Conservation (phyloP, 768 basidiomycete species). For the Amanita muscaria region DNA sequence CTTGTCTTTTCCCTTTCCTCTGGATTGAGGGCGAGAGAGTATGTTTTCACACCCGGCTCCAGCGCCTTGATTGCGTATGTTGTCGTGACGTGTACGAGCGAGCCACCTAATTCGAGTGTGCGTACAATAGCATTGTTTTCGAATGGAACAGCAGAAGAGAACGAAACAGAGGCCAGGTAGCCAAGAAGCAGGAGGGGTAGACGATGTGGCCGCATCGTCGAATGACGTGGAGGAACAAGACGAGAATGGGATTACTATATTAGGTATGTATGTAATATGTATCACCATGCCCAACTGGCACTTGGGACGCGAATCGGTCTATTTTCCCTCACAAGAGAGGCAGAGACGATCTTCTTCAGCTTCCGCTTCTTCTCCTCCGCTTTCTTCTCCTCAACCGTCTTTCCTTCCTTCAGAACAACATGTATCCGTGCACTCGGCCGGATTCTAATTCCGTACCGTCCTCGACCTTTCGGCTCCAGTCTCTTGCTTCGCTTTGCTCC, state of each 20-base stretch:
- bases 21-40: conserved; percentile 58
- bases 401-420: conserved; percentile 75
- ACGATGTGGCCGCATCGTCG: conserved; percentile 39
- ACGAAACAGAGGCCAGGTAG: conserved; percentile 19
- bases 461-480: conserved; percentile 78
- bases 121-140: conserved; percentile 88
- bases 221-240: conserved; percentile 6
- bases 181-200: conserved; percentile 40
- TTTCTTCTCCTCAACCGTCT: conserved; percentile 61
- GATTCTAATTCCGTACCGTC: conserved; percentile 65
- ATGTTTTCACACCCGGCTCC: conserved; percentile 48
- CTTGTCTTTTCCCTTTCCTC: conserved; percentile 60
- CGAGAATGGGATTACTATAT: conserved; percentile 13
- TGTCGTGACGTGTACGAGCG: conserved; percentile 82
- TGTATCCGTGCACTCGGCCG: conserved; percentile 70
- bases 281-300: conserved; percentile 74
- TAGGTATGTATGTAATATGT: conserved; percentile 8
- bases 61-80: conserved; percentile 78
- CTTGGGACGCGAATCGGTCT: conserved; percentile 66
- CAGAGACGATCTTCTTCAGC: conserved; percentile 71
- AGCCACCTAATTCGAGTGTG: conserved; percentile 82
- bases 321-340: conserved; percentile 73
- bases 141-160: conserved; percentile 40
- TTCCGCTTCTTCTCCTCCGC: conserved; percentile 55
- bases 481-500: conserved; percentile 54